phyloP scores from a whole-genome alignment of 2,329 filamentous ascomycete genomes.

The Cyphellophora attinorum region DNA sequence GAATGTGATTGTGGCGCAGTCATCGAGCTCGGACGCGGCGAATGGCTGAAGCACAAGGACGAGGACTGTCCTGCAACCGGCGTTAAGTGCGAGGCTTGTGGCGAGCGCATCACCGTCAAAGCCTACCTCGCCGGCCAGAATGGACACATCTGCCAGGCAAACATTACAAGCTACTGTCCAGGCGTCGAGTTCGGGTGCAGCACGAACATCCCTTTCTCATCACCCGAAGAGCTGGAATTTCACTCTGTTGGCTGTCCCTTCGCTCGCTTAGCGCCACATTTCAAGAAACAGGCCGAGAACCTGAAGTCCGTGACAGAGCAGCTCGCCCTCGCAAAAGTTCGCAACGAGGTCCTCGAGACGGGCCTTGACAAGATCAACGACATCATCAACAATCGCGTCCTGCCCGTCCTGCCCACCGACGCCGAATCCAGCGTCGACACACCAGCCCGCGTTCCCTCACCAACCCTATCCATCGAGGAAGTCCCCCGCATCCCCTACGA shows the following conservation, averaged over 20 bases:
- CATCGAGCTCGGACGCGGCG: conserved; percentile 16
- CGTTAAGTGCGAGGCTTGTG: conserved; percentile 10
- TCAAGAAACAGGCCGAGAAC: conserved; percentile 32
- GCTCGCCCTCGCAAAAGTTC: conserved; percentile 33
- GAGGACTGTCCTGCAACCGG: conserved; percentile 17
- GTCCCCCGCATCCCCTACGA: conserved; percentile 15
- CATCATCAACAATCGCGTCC: conserved; percentile 12
- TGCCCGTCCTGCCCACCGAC: conserved; percentile 8
- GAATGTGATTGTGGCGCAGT: conserved; percentile 19
- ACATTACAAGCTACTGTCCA: conserved; percentile 16
- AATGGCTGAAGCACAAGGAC: conserved; percentile 18
- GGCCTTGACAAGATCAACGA: conserved; percentile 31
- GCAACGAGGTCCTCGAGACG: conserved; percentile 38
- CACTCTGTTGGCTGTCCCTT: conserved; percentile 43
- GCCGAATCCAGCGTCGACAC: too few species aligned
- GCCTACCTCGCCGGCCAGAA: conserved; percentile 10
- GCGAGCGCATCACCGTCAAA: conserved; percentile 10
- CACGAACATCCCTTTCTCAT: conserved; percentile 22
- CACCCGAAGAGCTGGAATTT: conserved; percentile 27
- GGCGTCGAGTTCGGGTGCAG: conserved; percentile 30
- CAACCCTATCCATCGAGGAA: conserved; percentile 15
- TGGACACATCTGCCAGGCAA: conserved; percentile 21
- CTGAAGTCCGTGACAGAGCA: conserved; percentile 35
- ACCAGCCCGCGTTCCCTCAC: conserved; percentile 8
- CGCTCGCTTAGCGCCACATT: conserved; percentile 34